Evolutionary conservation across 768 basidiomycete species (phyloP).

Genomic region (Suillus americanus): DNA sequence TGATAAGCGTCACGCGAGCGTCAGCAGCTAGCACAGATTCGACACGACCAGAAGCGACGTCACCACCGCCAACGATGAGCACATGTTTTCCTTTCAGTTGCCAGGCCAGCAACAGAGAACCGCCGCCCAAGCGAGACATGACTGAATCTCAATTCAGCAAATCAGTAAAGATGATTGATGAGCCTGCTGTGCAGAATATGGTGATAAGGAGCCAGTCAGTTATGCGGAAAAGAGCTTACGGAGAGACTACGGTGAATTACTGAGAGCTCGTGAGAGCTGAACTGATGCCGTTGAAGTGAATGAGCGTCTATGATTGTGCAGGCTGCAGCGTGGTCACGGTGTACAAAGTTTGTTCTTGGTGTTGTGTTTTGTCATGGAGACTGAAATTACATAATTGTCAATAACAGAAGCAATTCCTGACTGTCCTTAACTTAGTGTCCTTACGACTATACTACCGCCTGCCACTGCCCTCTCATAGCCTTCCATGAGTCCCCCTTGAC

Average conservation of each 20-base stretch:
- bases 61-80: slow-evolving; percentile 92
- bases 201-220: neutral
- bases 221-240: neutral
- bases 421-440: neutral
- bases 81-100: slow-evolving; percentile 83
- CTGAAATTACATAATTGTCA: neutral
- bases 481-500: slow-evolving; percentile 1
- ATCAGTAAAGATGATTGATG: slow-evolving; percentile 2
- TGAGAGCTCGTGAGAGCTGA: neutral
- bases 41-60: slow-evolving; percentile 86
- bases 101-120: slow-evolving; percentile 90
- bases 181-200: neutral
- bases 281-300: neutral
- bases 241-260: neutral
- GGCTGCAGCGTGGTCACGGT: neutral
- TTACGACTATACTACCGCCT: neutral
- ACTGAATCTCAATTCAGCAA: neutral
- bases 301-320: neutral
- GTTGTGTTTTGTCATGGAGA: slow-evolving; percentile 23
- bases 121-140: slow-evolving; percentile 39
- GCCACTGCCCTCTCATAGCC: neutral
- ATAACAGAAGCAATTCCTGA: neutral
- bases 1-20: slow-evolving; percentile 74
- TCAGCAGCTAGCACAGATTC: slow-evolving; percentile 82
- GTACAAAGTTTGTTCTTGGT: neutral